A percentile compares a stretch with the other conserved stretches of the same genome.
Evolutionary conservation across 345 rosid genomes (phyloP).

Genomic region (Hibiscus syriacus): DNA sequence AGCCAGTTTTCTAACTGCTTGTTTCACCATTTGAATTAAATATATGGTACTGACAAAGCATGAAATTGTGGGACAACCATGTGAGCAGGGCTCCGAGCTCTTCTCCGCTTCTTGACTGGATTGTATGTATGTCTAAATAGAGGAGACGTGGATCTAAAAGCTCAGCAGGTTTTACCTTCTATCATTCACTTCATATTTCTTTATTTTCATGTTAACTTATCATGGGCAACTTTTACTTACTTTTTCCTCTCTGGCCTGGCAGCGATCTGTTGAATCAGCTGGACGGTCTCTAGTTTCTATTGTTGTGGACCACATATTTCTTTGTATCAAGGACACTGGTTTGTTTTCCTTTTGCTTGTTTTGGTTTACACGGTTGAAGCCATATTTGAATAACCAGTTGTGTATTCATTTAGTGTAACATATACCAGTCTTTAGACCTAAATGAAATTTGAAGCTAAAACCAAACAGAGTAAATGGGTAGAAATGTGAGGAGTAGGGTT

Average conservation of each 20-base stretch:
- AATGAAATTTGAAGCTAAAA: not conserved
- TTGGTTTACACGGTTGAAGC: not conserved
- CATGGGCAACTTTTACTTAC: slow-evolving; percentile 6
- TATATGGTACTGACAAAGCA: not conserved
- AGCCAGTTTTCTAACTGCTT: not conserved
- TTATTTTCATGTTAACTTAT: not conserved
- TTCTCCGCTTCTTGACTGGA: slow-evolving; percentile 93
- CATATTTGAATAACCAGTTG: not conserved
- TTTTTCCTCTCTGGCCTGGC: slow-evolving; percentile 21
- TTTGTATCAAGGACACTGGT: slow-evolving; percentile 96
- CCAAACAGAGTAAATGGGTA: not conserved
- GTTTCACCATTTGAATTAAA: not conserved
- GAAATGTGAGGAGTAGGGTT: not conserved
- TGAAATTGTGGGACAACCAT: slow-evolving; percentile 14
- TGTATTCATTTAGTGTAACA: not conserved
- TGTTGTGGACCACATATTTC: slow-evolving; percentile 94
- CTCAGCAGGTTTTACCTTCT: slow-evolving; percentile 61
- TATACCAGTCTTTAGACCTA: not conserved
- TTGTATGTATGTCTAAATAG: slow-evolving; percentile 86
- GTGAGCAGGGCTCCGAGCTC: slow-evolving; percentile 84
- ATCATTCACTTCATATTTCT: not conserved
- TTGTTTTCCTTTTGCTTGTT: slow-evolving; percentile 22
- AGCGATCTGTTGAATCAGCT: slow-evolving; percentile 87
- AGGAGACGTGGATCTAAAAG: slow-evolving; percentile 83
- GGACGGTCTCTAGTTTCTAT: slow-evolving; percentile 81